Base-by-base conservation (phyloP, 2,329 filamentous ascomycete species). In the Boeremia lycopersici region DNA sequence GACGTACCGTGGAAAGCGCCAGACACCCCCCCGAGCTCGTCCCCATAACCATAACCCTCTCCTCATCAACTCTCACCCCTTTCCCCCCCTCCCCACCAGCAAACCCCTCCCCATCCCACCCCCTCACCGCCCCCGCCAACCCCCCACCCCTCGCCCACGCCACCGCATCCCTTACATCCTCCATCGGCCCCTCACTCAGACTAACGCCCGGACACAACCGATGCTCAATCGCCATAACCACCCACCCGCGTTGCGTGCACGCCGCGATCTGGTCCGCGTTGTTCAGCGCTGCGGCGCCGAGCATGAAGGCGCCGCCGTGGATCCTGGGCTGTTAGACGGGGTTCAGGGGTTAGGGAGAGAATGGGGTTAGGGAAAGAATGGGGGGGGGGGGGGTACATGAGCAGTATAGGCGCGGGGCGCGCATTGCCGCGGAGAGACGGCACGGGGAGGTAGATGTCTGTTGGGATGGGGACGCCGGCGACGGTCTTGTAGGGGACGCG, bases 301-400 rank as follows among this genome's bases (percentile, higher is more conserved):
- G 53, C 60, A 61, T 61, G 33, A 63, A 63, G 1, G 56, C 58
- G 10, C 58, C 60, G 25, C 60, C 60, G 28, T 63, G 58, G 8
- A 63, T 56, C 44, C 50, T 53, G 11, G 9, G 4, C n/a, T n/a
- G n/a, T n/a, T n/a, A n/a, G n/a, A n/a, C n/a, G n/a, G n/a, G n/a
- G n/a, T n/a, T n/a, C n/a, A n/a, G n/a, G n/a, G n/a, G n/a, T n/a
- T n/a, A n/a, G n/a, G n/a, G n/a, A n/a, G n/a, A n/a, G n/a, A 29
- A 29, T 10, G 28, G 28, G 28, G 28, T 6, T 10, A 29, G 28
- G 28, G 10, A 29, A 6, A 6, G 28, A 29, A 29, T 29, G 28
- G 6, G 28, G 10, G 10, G 28, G 6, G 6, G 6, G 28, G 28
- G 10, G 28, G 28, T 12, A 53, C 51, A 59, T 61, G 35, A 63